Percentiles rank a stretch among this genome's conserved stretches.
phyloP scores from a whole-genome alignment of 192 early-diverging fungal genomes.

The Coemansia sp. region DNA sequence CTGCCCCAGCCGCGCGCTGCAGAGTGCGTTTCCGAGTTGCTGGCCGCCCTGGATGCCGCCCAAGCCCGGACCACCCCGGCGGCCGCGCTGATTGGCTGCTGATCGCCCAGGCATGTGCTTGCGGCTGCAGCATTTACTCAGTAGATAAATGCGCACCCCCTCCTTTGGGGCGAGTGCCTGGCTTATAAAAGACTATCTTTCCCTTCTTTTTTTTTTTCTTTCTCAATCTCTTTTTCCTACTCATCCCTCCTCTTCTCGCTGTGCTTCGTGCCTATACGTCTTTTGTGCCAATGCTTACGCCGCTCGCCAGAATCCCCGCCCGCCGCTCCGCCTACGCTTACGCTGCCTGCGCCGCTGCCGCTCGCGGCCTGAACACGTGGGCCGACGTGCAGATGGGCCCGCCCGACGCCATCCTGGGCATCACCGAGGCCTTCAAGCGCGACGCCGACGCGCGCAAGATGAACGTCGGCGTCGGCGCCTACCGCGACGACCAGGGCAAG shows the following conservation, averaged over 20 bases:
- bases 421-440: slow-evolving; percentile 94
- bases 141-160: too few relatives aligned
- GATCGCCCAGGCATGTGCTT: background rate
- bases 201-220: background rate
- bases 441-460: slow-evolving; percentile 90
- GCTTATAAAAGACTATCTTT: too few relatives aligned
- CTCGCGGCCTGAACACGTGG: slow-evolving; percentile 29
- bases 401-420: slow-evolving; percentile 78
- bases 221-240: background rate
- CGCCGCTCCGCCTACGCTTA: too few relatives aligned
- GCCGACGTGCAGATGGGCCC: slow-evolving; percentile 55
- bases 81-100: background rate
- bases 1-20: background rate
- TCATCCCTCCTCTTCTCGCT: background rate
- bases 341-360: background rate
- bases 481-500: slow-evolving; percentile 89
- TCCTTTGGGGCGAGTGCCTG: too few relatives aligned
- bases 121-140: too few relatives aligned
- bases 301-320: too few relatives aligned
- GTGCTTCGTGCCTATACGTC: too few relatives aligned
- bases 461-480: slow-evolving; percentile 98
- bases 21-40: background rate
- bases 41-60: background rate
- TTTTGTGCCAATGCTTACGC: slow-evolving; percentile 1
- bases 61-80: background rate